Evolutionary conservation across 352 stramenopile species (phyloP).

Genomic region (Phytophthora pluvialis): DNA sequence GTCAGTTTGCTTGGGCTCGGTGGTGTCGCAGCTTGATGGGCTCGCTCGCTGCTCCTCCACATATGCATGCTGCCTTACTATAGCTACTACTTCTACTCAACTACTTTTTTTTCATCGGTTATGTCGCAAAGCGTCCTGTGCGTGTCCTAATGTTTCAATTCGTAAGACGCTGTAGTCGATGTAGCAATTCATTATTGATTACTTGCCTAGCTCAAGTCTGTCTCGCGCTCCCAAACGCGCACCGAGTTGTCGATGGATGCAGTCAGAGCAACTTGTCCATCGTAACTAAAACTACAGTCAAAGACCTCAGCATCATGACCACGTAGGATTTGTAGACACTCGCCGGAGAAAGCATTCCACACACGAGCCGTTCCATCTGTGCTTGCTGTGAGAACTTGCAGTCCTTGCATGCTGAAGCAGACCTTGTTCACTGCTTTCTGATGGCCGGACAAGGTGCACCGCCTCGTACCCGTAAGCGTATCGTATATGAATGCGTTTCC

Average conservation of each 20-base stretch:
- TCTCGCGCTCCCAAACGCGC: conserved; percentile 54
- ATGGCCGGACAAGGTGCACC: conserved; percentile 57
- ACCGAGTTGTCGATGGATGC: conserved; percentile 72
- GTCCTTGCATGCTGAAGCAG: conserved; percentile 74
- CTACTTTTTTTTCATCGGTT: conserved; percentile 39
- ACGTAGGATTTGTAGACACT: conserved; percentile 64
- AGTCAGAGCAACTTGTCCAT: conserved; percentile 53
- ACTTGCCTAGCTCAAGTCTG: conserved; percentile 10
- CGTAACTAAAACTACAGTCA: conserved; percentile 69
- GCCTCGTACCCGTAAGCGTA: conserved; percentile 63
- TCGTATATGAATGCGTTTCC: conserved; percentile 75
- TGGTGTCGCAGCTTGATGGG: conserved; percentile 22
- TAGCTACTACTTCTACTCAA: conserved; percentile 43
- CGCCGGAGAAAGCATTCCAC: conserved; percentile 74
- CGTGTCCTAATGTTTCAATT: not conserved
- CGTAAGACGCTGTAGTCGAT: not conserved
- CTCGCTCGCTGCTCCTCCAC: conserved; percentile 23
- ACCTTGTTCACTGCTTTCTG: conserved; percentile 52
- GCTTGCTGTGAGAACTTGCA: conserved; percentile 63
- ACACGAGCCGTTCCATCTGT: conserved; percentile 62
- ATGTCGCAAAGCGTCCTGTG: conserved; percentile 5
- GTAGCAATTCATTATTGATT: not conserved
- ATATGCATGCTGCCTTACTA: conserved; percentile 40
- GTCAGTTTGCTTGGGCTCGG: conserved; percentile 35
- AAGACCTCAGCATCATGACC: conserved; percentile 77